Conservation (phyloP, 345 rosid genomes). For the Arabidopsis thaliana region TAIR10.1 NC_003076.8:3364501-3365000, state of each 20-base stretch:
- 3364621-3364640: background rate
- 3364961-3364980: background rate
- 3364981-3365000: background rate
- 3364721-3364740: background rate
- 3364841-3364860: background rate
- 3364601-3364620: background rate
- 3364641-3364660: background rate
- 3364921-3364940: background rate
- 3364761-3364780: background rate
- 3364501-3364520: constrained; percentile 6
- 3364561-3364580: background rate
- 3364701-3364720: background rate
- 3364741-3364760: background rate
- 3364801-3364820: background rate
- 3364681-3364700: background rate
- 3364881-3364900: background rate
- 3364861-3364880: background rate
- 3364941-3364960: background rate
- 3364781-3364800: background rate
- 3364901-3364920: background rate
- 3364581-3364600: background rate
- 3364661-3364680: background rate
- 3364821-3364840: background rate
- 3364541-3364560: background rate
- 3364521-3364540: background rate